These are phyloP conservation scores for Pugionium cornutum DNA, from an alignment of 345 rosid genomes.

Conservation along the genomic window DNA sequence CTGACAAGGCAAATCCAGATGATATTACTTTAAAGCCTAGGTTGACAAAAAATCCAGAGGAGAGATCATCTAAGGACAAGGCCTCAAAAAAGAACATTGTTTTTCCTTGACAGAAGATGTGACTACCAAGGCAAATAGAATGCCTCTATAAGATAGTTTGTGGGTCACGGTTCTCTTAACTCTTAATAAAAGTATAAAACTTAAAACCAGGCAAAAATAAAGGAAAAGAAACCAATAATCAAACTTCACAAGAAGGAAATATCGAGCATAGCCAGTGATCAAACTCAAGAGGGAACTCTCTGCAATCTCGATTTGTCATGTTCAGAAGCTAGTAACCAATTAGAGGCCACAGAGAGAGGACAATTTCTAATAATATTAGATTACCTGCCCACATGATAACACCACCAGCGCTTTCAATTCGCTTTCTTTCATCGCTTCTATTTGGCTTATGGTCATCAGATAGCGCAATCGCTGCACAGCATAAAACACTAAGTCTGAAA, in stretches of 20 bases:
- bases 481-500: constrained; percentile 20
- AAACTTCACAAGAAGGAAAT: not conserved
- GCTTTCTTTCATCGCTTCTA: constrained; percentile 93
- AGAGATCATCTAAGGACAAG: constrained; percentile 4
- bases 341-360: not conserved
- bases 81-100: constrained; percentile 5
- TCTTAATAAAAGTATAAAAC: constrained; percentile 12
- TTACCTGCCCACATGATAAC: constrained; percentile 99
- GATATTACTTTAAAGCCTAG: constrained; percentile 4
- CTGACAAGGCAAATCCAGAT: constrained; percentile 48
- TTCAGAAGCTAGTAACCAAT: constrained; percentile 24
- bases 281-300: constrained; percentile 4
- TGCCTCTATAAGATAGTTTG: not conserved
- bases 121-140: not conserved
- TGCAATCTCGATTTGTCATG: constrained; percentile 1
- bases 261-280: constrained; percentile 8
- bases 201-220: not conserved
- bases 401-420: constrained; percentile 97
- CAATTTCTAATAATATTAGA: not conserved
- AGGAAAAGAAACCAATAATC: not conserved
- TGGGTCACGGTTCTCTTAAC: not conserved
- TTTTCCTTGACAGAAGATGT: not conserved
- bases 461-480: constrained; percentile 74
- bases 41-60: constrained; percentile 39
- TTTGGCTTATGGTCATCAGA: constrained; percentile 99